Evolutionary conservation across 179 eudicot species (phyloP).

Genomic region (Silene coronaria): DNA sequence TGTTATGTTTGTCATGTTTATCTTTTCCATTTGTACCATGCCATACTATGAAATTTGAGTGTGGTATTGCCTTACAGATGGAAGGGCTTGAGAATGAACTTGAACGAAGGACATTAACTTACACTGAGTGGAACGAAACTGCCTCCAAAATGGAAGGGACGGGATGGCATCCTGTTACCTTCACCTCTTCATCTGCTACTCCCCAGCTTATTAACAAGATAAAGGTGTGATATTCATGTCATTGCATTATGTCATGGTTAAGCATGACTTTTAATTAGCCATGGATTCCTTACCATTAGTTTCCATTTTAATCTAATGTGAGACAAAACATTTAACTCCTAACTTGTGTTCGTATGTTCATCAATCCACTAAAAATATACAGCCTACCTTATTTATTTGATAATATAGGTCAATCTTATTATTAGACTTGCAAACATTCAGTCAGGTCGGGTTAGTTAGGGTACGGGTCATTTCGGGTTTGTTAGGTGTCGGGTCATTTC

Average conservation of each 20-base stretch:
- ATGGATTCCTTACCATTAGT: background rate
- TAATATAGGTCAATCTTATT: background rate
- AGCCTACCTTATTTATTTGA: background rate
- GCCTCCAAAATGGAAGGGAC: slow-evolving; percentile 39
- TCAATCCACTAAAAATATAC: background rate
- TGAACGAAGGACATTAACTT: slow-evolving; percentile 52
- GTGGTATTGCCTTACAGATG: slow-evolving; percentile 36
- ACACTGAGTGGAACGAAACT: slow-evolving; percentile 51
- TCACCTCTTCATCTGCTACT: slow-evolving; percentile 36
- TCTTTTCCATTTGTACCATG: background rate
- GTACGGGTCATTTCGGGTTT: background rate
- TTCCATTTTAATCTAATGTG: background rate
- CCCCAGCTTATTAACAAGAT: slow-evolving; percentile 37
- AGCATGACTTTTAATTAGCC: background rate
- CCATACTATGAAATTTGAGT: slow-evolving; percentile 2
- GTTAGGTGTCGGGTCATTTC: background rate
- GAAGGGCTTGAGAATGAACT: slow-evolving; percentile 44
- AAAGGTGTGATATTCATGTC: slow-evolving; percentile 31
- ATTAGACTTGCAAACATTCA: background rate
- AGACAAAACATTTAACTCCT: background rate
- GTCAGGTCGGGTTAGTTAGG: background rate
- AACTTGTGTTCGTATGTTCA: background rate
- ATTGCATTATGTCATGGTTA: too few relatives aligned
- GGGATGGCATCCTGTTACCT: slow-evolving; percentile 66
- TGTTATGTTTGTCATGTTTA: background rate